Evolutionary conservation across 2,329 filamentous ascomycete species (phyloP), one percentile per base, ranked within the genome.

Genomic region (Paradendryphiella salina): DNA sequence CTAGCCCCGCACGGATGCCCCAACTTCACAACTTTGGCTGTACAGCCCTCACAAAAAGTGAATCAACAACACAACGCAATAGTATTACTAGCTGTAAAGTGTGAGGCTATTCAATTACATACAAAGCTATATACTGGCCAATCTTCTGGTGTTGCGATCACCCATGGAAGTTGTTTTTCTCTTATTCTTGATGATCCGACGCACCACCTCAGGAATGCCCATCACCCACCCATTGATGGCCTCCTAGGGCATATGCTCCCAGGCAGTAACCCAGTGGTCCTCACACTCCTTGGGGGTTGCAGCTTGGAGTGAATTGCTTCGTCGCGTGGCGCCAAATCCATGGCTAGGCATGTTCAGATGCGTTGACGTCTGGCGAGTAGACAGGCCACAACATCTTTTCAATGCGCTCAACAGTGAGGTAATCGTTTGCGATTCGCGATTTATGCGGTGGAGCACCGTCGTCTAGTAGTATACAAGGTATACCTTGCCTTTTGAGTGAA

Each of bases 371-470:
- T 8, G 48, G 44, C n/a, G 41, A 52, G 37, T 56, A 41, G 7
- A 50, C 36, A 4, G 41, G 47, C 54, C 34, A 54, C 14, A 11
- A 29, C 32, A 57, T n/a, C 15, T 21, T 39, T 7, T 57, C 41
- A 6, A 54, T 21, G 5, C 32, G 9, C 18, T 50, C 9, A 6
- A 51, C 18, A n/a, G 5, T 33, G 0, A 50, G 17, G 11, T 53
- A 57, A 14, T 53, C 23, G 9, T 32, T 21, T 1, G 40, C 18
- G 11, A 54, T 52, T 11, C 40, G 26, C 4, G 36, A 46, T 5
- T 49, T 48, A 23, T 57, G 33, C 28, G 47, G 15, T 15, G 41
- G 41, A 40, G 47, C 50, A 29, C 47, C 21, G 50, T 57, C 51
- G 26, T 57, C 10, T 3, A 49, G 35, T 43, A 52, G 21, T 17